These are phyloP conservation scores for Pyricularia sp. DNA, from an alignment of 2,329 filamentous ascomycete genomes.

Conservation along the genomic window DNA sequence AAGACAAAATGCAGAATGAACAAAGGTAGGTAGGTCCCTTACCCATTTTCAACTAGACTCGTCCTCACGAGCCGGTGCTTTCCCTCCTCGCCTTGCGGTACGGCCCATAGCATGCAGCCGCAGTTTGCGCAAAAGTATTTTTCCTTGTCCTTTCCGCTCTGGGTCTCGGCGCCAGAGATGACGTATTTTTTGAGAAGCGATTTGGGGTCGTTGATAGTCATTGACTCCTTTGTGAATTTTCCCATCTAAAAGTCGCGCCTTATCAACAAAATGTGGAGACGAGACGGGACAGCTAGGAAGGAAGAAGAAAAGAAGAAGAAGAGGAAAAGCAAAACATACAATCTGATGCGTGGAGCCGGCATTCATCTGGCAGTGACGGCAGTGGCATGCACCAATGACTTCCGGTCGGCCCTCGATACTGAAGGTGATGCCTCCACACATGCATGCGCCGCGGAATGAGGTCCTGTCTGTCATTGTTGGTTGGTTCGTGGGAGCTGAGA, in stretches of 20 bases:
- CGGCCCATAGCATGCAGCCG: slow-evolving; percentile 13
- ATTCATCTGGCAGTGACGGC: slow-evolving; percentile 12
- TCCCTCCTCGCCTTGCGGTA: slow-evolving; percentile 11
- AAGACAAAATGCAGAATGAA: neutral
- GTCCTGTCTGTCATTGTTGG: neutral
- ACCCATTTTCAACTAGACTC: slow-evolving; percentile 12
- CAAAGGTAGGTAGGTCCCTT: neutral
- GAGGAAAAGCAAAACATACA: no score
- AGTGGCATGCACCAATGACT: slow-evolving; percentile 12
- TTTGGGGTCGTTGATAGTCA: slow-evolving; percentile 11
- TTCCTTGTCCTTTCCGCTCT: slow-evolving; percentile 13
- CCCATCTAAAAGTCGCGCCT: slow-evolving; percentile 7
- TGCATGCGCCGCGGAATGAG: slow-evolving; percentile 9
- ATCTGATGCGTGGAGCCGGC: slow-evolving; percentile 12
- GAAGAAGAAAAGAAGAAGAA: neutral
- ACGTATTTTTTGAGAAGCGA: slow-evolving; percentile 12
- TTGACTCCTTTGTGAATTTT: slow-evolving; percentile 10
- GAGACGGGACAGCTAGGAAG: neutral
- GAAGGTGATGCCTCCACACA: slow-evolving; percentile 13
- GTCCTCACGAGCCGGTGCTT: slow-evolving; percentile 12
- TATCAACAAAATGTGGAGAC: neutral
- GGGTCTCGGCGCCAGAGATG: slow-evolving; percentile 9
- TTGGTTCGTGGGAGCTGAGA: neutral
- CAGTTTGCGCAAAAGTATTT: slow-evolving; percentile 15
- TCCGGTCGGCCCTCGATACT: slow-evolving; percentile 10